phyloP scores from a whole-genome alignment of 2,329 filamentous ascomycete genomes.

The Penicillium sclerotigenum region DNA sequence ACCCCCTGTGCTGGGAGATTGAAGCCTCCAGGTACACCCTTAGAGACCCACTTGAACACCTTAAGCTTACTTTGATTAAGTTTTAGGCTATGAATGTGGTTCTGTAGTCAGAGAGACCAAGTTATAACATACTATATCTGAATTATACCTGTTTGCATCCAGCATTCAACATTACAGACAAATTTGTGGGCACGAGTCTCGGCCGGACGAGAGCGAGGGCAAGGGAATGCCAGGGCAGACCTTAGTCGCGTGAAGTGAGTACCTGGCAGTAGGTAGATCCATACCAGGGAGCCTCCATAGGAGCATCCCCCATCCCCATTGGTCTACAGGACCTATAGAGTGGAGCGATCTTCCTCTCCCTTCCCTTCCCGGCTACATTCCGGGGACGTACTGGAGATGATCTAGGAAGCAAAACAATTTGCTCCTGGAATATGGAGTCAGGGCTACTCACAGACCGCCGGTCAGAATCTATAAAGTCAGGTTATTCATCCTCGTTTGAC shows the following conservation, averaged over 20 bases:
- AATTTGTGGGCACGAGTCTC: not conserved
- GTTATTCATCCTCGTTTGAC: constrained; percentile 14
- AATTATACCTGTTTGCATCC: not conserved
- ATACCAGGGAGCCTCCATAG: constrained; percentile 21
- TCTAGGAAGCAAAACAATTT: constrained; percentile 10
- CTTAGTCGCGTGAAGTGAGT: constrained; percentile 12
- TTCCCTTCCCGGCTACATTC: constrained; percentile 34
- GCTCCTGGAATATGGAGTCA: constrained; percentile 6
- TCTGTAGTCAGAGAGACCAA: not conserved
- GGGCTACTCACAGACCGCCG: constrained; percentile 22
- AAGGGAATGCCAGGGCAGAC: constrained; percentile 15
- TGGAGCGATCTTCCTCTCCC: constrained; percentile 16
- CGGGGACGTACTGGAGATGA: constrained; percentile 16
- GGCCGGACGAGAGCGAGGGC: not conserved
- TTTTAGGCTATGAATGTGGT: not conserved
- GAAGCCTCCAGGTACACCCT: not conserved
- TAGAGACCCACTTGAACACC: constrained; percentile 3
- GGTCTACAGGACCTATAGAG: constrained; percentile 7
- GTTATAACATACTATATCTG: not conserved
- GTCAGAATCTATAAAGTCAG: constrained; percentile 34
- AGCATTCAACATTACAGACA: not conserved
- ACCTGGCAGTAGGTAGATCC: constrained; percentile 24
- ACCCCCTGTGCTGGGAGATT: constrained; percentile 1
- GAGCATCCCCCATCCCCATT: constrained; percentile 7
- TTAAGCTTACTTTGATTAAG: constrained; percentile 1